phyloP scores from a whole-genome alignment of 192 early-diverging fungal genomes.

The Backusella luteola region DNA sequence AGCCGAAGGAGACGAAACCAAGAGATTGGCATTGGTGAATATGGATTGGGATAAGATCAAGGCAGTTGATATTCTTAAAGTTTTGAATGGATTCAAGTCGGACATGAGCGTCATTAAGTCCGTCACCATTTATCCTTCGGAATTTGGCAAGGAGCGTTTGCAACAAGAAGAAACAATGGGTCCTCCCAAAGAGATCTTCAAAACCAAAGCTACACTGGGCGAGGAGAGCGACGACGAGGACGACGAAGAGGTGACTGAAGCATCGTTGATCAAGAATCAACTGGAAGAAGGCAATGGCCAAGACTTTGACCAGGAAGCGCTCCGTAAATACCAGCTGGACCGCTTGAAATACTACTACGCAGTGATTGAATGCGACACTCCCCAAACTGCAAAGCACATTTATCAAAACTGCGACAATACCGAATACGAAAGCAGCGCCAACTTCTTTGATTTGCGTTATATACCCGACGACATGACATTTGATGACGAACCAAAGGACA shows the following conservation, averaged over 20 bases:
- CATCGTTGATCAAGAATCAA: conserved; percentile 44
- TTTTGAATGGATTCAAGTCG: conserved; percentile 84
- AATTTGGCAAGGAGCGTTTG: conserved; percentile 83
- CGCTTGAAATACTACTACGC: conserved; percentile 91
- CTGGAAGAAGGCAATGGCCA: conserved; percentile 62
- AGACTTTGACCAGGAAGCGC: conserved; percentile 78
- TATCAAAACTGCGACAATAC: conserved; percentile 84
- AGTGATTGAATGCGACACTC: conserved; percentile 88
- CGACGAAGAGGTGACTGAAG: conserved; percentile 47
- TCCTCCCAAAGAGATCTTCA: conserved; percentile 75
- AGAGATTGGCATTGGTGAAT: conserved; percentile 84
- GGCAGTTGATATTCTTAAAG: conserved; percentile 80
- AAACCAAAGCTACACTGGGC: neutral
- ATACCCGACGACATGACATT: conserved; percentile 91
- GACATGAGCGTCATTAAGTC: conserved; percentile 64
- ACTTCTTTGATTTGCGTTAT: conserved; percentile 93
- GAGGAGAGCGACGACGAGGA: conserved; percentile 24
- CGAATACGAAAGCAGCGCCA: conserved; percentile 88
- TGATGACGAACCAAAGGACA: conserved; percentile 67
- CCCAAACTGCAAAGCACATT: conserved; percentile 79
- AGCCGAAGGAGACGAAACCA: conserved; percentile 59
- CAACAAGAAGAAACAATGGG: conserved; percentile 69
- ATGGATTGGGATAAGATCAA: conserved; percentile 96
- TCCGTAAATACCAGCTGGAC: conserved; percentile 93
- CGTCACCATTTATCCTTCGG: conserved; percentile 85